Evolutionary conservation across 805 yeast genomes (phyloP), one percentile per base, ranked within the genome.

Genomic region (Ascoidea tarda): DNA sequence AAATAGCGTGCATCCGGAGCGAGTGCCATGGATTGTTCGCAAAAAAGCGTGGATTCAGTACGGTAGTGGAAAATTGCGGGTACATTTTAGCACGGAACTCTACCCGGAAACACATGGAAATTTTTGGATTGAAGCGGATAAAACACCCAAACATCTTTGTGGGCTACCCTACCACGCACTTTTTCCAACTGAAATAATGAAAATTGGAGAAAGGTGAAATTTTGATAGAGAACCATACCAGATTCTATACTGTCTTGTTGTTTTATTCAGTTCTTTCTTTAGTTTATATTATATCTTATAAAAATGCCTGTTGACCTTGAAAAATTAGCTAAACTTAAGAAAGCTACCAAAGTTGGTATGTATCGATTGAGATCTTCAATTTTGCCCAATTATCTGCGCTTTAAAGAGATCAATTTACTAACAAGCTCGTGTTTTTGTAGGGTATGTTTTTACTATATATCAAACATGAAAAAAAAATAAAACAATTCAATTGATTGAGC

Each of bases 301-400:
- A 71, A 52, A 53, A 85, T 85, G 95, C 90, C 90, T 71, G 77
- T 85, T 70, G 96, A 89, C 74, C 95, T 90, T 76, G 96, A 84
- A 72, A 88, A 87, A 75, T 76, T 85, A 75, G 95, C 95, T 64
- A 88, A 86, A 75, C 79, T 90, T 71, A 95, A 88, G 70, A 87
- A 86, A 72, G 77, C 84, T 71, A 76, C 79, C 76, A 90, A 93
- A 67, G 82, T 84, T 63, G 93, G 90, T 66, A 74, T 68, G 66
- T 57, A 47, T n/a, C 46, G 14, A 14, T 16, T 21, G 28, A 21
- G 28, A 6, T 49, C 42, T 5, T 14, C 14, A 12, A 16, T 28
- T 46, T 16, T 8, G 10, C 46, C 16, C 16, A 52, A n/a, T 12
- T 52, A 16, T 12, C 14, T 21, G 32, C 8, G 6, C 8, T n/a